Evolutionary conservation across 768 basidiomycete species (phyloP), one percentile per base, ranked within the genome.

Genomic region (Pleurotus pulmonarius): DNA sequence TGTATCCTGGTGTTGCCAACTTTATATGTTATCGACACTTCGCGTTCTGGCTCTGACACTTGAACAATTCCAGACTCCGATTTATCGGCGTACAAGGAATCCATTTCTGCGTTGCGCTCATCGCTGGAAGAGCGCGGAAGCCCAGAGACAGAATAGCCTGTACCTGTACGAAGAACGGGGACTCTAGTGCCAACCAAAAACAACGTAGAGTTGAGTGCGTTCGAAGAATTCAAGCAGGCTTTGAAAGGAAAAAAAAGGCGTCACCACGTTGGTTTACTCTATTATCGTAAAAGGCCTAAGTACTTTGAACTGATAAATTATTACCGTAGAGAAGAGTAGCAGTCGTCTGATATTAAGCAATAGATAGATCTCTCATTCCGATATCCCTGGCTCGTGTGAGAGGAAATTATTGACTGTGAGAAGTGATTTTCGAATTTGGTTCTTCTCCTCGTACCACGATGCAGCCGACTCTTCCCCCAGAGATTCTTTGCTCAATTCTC

Each of bases 121-220:
- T 73, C 81, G 3, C 81, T 94, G 11, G 46, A 64, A 1, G 65
- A 70, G 0, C 67, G 75, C 55, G 67, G 70, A 24, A 75, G 92
- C 43, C 82, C 87, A 5, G 71, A 82, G 60, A 55, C 64, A 0
- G 72, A 85, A 62, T 95, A 92, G 92, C 92, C 93, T 1, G 56
- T 61, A 0, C 73, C 67, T 24, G 73, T 91, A n/a, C 76, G 70
- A 13, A 58, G 60, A 8, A 16, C 47, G 2, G 56, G 55, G 25
- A 58, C 58, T 26, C 66, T 58, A 46, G 57, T 64, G 3, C 58
- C 57, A 37, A 49, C 25, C 8, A 63, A 61, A 38, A 72, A 70
- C 53, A 68, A 69, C 11, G 75, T 74, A 2, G 73, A 78, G 15
- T 58, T 85, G 49, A 81, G 69, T 60, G 88, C 87, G 11, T 92